Evolutionary conservation across 1,284 basidiomycete genomes (phyloP), one percentile per base, ranked within the genome.

Genomic region (Athelia psychrophila): DNA sequence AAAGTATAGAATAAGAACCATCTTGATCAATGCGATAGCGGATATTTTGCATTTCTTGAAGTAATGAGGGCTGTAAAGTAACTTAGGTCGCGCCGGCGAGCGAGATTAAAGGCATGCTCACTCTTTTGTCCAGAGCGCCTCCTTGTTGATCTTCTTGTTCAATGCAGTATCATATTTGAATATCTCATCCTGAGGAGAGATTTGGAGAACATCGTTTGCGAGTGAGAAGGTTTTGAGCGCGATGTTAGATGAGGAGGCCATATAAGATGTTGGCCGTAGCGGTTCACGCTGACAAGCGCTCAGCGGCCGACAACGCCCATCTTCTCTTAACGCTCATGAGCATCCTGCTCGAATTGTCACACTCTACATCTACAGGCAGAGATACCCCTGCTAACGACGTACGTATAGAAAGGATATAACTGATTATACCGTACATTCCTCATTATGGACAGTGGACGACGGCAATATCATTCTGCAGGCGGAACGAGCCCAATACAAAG

Each of bases 21-120:
- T 99, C 78, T 99, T 99, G 74, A 98, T 96, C 58, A 99, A 72
- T 6, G 96, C 95, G 25, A 96, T 86, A 0, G 95, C 94, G 1
- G 93, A 96, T 57, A 99, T 96, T 72, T 91, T 93, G 70, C 96
- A 96, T 51, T 86, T 82, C 65, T 92, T 93, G 75, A 98, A 98
- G 75, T 93, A 93, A 62, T 95, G 86, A 2, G 93, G 92, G 61
- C 92, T 93, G 58, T 49, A 53, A 35, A 44, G 45, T 54, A 25
- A 35, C 25, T 45, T 24, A 25, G 25, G 51, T 55, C 15, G 38
- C 36, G 46, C 33, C 47, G 22, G 44, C 38, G 9, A n/a, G n/a
- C n/a, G 45, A 40, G 46, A 50, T 44, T 25, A 50, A 44, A 27
- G 47, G 18, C 40, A 33, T 55, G 58, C 62, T 54, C 56, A 95